Evolutionary conservation across 768 basidiomycete genomes (phyloP).

Genomic region (button mushroom (Agaricus bisporus)): DNA sequence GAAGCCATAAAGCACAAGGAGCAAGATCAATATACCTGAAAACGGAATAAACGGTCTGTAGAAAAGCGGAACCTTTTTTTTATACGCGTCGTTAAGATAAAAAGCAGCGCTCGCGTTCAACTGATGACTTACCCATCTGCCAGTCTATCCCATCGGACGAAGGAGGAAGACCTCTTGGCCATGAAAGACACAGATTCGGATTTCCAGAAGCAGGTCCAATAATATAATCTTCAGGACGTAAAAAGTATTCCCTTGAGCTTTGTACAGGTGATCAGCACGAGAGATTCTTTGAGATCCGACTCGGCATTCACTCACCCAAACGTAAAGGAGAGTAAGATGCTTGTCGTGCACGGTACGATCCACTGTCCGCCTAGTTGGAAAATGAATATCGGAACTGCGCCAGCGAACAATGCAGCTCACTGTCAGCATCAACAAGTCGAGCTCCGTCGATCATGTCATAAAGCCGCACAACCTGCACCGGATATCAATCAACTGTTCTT

Average conservation of each 20-base stretch:
- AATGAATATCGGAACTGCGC: not conserved
- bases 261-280: conserved; percentile 14
- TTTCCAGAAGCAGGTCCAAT: conserved; percentile 63
- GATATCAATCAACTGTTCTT: conserved; percentile 4
- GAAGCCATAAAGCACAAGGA: not conserved
- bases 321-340: conserved; percentile 52
- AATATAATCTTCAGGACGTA: conserved; percentile 73
- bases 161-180: conserved; percentile 65
- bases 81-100: not conserved
- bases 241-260: conserved; percentile 43
- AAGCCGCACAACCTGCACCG: conserved; percentile 55
- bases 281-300: not conserved
- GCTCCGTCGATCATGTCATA: conserved; percentile 55
- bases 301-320: conserved; percentile 48
- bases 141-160: conserved; percentile 75
- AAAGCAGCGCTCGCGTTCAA: not conserved
- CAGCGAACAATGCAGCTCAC: conserved; percentile 13
- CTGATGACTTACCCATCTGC: conserved; percentile 58
- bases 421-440: conserved; percentile 62
- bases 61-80: conserved; percentile 54
- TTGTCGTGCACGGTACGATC: conserved; percentile 67
- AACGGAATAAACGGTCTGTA: conserved; percentile 73
- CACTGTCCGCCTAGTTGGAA: conserved; percentile 52
- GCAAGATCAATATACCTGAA: conserved; percentile 47
- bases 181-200: conserved; percentile 64